These are phyloP conservation scores for Amanita pallidorosea DNA, from an alignment of 768 basidiomycete species.

Conservation along the genomic window DNA sequence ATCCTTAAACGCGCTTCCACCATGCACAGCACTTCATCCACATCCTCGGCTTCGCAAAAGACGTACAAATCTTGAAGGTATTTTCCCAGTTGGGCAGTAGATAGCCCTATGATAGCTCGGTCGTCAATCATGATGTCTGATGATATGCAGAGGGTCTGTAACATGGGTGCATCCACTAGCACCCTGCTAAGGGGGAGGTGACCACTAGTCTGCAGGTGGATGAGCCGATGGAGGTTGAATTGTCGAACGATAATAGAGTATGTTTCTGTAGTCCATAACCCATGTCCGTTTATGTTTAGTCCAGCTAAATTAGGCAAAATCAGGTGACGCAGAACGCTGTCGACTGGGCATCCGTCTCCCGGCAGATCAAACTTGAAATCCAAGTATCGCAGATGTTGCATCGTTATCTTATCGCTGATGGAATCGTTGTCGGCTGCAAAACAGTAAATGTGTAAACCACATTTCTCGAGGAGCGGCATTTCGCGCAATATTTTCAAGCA, in stretches of 20 bases:
- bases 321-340: background rate
- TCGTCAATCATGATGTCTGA: background rate
- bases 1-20: background rate
- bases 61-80: background rate
- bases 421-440: background rate
- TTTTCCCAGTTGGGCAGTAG: background rate
- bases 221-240: background rate
- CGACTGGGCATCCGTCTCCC: background rate
- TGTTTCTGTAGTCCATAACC: background rate
- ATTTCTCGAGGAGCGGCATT: background rate
- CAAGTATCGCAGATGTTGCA: background rate
- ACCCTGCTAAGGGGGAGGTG: background rate
- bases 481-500: background rate
- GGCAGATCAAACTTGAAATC: background rate
- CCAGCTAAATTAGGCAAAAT: background rate
- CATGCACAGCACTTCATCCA: background rate
- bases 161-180: background rate
- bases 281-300: background rate
- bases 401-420: background rate
- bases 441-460: background rate
- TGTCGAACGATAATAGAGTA: background rate
- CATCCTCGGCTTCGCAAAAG: background rate
- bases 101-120: background rate
- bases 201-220: background rate
- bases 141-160: background rate